Evolutionary conservation across 169 alveolate genomes (phyloP), one percentile per base, ranked within the genome.

Genomic region (Babesia gibsoni): DNA sequence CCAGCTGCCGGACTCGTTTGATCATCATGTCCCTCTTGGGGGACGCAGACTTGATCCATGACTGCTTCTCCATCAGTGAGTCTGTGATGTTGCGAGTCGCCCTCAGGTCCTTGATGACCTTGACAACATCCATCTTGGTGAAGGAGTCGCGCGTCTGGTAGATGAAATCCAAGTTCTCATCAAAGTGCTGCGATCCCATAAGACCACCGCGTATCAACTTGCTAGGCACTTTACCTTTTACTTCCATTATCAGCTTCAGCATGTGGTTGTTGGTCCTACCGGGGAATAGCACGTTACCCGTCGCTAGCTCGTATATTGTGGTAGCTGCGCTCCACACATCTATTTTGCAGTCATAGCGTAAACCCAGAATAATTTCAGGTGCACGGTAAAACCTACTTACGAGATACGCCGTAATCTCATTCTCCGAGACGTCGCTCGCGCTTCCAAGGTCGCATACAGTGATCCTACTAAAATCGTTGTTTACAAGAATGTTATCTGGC

Each of bases 371-470:
- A 48, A 98, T 94, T 86, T 98, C 99, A 8, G 99, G 99, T 0
- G 99, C 99, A 58, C 99, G 92, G 84, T 98, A 98, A 82, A 88
- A 97, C 33, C 99, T 59, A 77, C 98, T 91, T 45, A 93, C 98
- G 41, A 97, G 84, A 75, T 96, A 93, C 45, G 98, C 95, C 10
- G 97, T 93, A 46, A 95, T 84, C 23, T 89, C 91, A 48, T 89
- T 92, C 78, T 96, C 99, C 18, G 91, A 89, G 41, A 87, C 84
- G 56, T 90, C 91, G 52, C 94, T 73, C 32, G 98, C 97, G 54
- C 96, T 93, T 45, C 99, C 99, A 64, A 97, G 92, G 78, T 97
- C 99, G 73, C 98, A 92, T n/a, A 97, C 93, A 85, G 95, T 94
- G 23, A 96, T 50, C 41, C 83, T 88, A 67, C 84, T 82, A 52